Evolutionary conservation across 2,329 filamentous ascomycete species (phyloP).

Genomic region (Onygenales sp.): DNA sequence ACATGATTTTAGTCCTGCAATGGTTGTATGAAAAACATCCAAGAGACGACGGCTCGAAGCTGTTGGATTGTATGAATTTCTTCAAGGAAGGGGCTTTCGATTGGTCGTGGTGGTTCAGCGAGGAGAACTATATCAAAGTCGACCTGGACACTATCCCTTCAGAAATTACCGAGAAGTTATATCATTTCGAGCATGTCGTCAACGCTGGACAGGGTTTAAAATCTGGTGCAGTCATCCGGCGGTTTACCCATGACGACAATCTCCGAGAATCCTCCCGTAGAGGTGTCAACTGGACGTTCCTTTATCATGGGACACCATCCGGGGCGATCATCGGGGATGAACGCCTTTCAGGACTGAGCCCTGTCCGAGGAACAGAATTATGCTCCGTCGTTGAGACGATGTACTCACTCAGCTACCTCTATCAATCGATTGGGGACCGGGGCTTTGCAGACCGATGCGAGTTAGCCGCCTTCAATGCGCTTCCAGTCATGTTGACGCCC

Average conservation of each 20-base stretch:
- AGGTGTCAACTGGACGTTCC: constrained; percentile 40
- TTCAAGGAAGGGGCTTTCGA: constrained; percentile 29
- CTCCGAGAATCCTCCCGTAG: constrained; percentile 31
- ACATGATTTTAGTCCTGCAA: constrained; percentile 39
- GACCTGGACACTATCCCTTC: constrained; percentile 24
- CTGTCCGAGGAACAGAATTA: constrained; percentile 38
- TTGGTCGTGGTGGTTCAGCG: constrained; percentile 33
- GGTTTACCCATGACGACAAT: constrained; percentile 36
- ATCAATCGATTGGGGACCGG: constrained; percentile 38
- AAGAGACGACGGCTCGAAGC: constrained; percentile 21
- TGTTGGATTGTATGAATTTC: constrained; percentile 36
- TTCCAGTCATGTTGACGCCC: constrained; percentile 42
- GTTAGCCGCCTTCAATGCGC: constrained; percentile 44
- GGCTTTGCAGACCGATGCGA: constrained; percentile 45
- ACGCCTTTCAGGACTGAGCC: constrained; percentile 35
- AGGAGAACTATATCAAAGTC: constrained; percentile 27
- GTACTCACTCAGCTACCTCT: constrained; percentile 43
- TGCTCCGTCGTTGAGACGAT: constrained; percentile 45
- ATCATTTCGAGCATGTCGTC: constrained; percentile 38
- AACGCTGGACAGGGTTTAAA: constrained; percentile 42
- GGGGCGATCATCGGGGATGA: constrained; percentile 45
- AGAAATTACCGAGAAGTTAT: constrained; percentile 23
- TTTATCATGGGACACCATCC: constrained; percentile 39
- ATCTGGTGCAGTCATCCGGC: constrained; percentile 35
- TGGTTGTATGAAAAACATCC: constrained; percentile 41